A percentile compares a stretch with the other conserved stretches of the same genome.
Conservation (phyloP, 257 asterid species). For the Nicotiana undulata region DNA sequence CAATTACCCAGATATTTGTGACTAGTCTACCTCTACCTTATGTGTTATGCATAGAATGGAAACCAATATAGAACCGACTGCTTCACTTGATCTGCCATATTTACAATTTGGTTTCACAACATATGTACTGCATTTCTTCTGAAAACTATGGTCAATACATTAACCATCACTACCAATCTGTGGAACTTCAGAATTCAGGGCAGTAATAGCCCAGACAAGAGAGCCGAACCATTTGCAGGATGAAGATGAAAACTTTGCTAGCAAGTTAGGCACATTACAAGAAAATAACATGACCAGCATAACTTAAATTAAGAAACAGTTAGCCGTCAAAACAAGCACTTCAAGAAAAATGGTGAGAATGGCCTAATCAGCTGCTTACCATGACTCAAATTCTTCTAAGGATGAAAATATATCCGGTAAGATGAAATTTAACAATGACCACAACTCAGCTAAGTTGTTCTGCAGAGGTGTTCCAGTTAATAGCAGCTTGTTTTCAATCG, state of each 20-base stretch:
- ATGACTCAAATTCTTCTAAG: conserved; percentile 88
- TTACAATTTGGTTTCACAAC: not conserved
- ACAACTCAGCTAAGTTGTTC: conserved; percentile 94
- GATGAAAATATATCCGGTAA: conserved; percentile 97
- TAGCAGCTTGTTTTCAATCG: conserved; percentile 83
- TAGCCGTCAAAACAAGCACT: not conserved
- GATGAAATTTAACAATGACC: conserved; percentile 94
- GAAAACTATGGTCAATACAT: not conserved
- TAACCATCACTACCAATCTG: not conserved
- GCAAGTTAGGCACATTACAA: not conserved
- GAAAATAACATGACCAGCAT: not conserved
- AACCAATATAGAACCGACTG: not conserved
- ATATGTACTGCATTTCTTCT: not conserved
- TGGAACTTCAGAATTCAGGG: not conserved
- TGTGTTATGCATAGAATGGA: not conserved
- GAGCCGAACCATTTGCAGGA: not conserved
- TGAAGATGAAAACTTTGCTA: not conserved
- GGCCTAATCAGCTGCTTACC: conserved; percentile 34
- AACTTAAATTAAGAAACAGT: not conserved
- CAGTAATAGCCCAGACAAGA: not conserved
- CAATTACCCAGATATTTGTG: not conserved
- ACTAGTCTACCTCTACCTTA: not conserved
- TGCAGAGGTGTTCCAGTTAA: conserved; percentile 99
- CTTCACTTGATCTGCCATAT: not conserved
- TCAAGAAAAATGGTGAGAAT: not conserved